A percentile compares a stretch with the other conserved stretches of the same genome.
Conservation (phyloP, 2,329 filamentous ascomycete species). For the Penicillium sp. region DNA sequence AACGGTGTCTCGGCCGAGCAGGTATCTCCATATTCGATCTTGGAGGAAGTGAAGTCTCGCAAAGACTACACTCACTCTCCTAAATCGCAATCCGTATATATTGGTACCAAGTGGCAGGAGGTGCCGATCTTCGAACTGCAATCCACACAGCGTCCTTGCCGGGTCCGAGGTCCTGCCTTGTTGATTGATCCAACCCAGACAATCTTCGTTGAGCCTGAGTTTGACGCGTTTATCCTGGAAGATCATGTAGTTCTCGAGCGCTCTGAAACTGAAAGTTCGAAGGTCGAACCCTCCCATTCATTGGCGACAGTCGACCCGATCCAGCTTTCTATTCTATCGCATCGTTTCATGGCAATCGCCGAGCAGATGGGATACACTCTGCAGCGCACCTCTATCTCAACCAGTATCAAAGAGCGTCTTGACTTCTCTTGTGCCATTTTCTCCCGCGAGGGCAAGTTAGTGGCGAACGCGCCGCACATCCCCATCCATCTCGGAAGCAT, state of each 20-base stretch:
- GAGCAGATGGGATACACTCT: constrained; percentile 79
- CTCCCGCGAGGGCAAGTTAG: constrained; percentile 70
- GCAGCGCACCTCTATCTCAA: constrained; percentile 75
- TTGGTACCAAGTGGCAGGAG: not conserved
- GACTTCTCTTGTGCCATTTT: constrained; percentile 82
- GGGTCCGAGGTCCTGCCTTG: constrained; percentile 36
- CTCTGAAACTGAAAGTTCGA: not conserved
- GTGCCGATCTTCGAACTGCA: constrained; percentile 31
- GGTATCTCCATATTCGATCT: not conserved
- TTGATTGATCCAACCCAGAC: constrained; percentile 72
- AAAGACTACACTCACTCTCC: not conserved
- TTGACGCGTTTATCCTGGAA: constrained; percentile 71
- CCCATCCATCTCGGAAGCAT: constrained; percentile 77
- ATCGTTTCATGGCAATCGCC: constrained; percentile 81
- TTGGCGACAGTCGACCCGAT: constrained; percentile 67
- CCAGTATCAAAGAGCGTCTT: constrained; percentile 80
- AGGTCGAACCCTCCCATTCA: not conserved
- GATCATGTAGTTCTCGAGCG: constrained; percentile 81
- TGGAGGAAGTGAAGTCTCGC: not conserved
- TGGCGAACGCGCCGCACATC: constrained; percentile 69
- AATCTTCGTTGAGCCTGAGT: constrained; percentile 76
- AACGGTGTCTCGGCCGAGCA: constrained; percentile 1
- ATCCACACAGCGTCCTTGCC: constrained; percentile 15
- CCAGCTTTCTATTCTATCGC: constrained; percentile 74
- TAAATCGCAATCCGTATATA: not conserved